Evolutionary conservation across 2,329 filamentous ascomycete genomes (phyloP).

Genomic region (Mycosphaerelloides madeirae): DNA sequence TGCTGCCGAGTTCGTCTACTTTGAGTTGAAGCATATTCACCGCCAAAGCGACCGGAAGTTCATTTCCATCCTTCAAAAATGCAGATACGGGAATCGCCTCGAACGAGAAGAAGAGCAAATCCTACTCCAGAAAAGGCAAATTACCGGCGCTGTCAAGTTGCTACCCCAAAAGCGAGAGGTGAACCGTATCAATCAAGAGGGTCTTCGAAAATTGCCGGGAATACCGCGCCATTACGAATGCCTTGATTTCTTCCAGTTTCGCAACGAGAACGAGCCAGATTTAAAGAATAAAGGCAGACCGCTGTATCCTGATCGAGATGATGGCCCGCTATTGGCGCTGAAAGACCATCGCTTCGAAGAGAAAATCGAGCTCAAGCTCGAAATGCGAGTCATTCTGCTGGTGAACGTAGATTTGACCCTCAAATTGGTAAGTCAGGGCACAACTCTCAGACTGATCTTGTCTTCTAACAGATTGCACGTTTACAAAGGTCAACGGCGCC

Average conservation of each 20-base stretch:
- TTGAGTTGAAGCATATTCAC: conserved; percentile 53
- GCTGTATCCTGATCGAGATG: no score
- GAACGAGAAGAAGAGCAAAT: no score
- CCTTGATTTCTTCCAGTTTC: conserved; percentile 4
- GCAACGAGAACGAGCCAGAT: conserved; percentile 14
- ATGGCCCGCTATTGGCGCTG: conserved; percentile 22
- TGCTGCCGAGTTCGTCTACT: conserved; percentile 49
- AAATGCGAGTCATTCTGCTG: conserved; percentile 51
- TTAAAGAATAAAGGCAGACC: conserved; percentile 7
- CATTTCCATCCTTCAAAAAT: conserved; percentile 40
- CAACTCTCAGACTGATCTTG: no score
- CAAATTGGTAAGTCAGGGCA: no score
- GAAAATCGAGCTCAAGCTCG: conserved; percentile 44
- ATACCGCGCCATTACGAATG: background rate
- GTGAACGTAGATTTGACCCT: conserved; percentile 44
- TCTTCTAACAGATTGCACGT: no score
- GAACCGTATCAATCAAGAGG: conserved; percentile 1
- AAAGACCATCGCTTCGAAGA: conserved; percentile 44
- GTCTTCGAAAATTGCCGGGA: background rate
- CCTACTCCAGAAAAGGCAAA: no score
- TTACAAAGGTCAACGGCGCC: conserved; percentile 47
- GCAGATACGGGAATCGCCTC: background rate
- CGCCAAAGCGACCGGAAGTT: conserved; percentile 53
- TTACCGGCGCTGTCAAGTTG: background rate
- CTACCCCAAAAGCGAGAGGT: background rate